Evolutionary conservation across 2,329 filamentous ascomycete species (phyloP), one percentile per base, ranked within the genome.

Genomic region (Simplicillium sp.): DNA sequence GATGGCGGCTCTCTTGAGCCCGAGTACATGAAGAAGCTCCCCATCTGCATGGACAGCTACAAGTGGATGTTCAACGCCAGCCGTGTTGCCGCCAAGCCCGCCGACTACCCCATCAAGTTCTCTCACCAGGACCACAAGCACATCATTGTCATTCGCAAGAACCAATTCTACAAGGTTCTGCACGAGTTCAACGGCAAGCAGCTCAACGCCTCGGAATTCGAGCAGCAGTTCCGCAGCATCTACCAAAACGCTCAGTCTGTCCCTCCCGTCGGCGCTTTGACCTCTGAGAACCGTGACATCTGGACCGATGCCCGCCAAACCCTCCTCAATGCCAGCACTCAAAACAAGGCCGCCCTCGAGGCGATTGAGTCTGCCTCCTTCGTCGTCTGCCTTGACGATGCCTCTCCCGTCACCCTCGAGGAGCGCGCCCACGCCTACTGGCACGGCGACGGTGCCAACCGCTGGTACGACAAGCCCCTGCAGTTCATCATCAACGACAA

Each of bases 401-500:
- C 89, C 16, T 73, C 82, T 3, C 92, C 92, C 2, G 81, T 97
- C 18, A 98, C 92, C 1, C 78, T 96, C 13, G 89, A 96, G 68
- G 92, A 97, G 73, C 88, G 94, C 46, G 86, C 90, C 1, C 87
- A 84, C 64, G 84, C 88, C 62, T 98, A 96, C 77, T 98, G 92
- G 94, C 90, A 97, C 66, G 92, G 92, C 40, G 90, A 98, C 56
- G 92, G 92, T 43, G 72, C 78, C 52, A 98, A 98, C 72, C 80
- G 92, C 50, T 98, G 89, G 89, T 97, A 82, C 58, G 92, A 98
- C 74, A 98, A 98, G 74, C 92, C 92, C 6, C 70, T 95, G 40
- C 90, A 98, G 66, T 97, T 98, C 68, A 94, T 98, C 60, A 63
- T 98, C 68, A 96, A 95, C 64, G 89, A 98, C 61, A 98, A 98